Evolutionary conservation across 2,329 filamentous ascomycete genomes (phyloP).

Genomic region (Pseudogymnoascus sp.): DNA sequence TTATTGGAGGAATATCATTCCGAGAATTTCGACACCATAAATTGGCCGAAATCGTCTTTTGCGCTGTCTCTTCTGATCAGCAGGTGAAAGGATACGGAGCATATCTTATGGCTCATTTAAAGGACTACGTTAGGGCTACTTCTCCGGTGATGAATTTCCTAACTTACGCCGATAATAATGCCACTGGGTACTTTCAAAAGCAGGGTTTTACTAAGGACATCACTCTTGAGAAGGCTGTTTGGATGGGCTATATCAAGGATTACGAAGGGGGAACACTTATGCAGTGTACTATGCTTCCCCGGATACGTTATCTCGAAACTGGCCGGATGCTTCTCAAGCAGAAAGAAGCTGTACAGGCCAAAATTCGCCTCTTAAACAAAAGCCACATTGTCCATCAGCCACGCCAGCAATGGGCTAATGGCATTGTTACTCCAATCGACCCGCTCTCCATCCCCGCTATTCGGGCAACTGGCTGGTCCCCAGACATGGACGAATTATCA

Average conservation of each 20-base stretch:
- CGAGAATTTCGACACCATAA: conserved; percentile 83
- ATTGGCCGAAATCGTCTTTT: conserved; percentile 98
- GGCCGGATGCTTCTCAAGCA: conserved; percentile 94
- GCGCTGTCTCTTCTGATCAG: conserved; percentile 93
- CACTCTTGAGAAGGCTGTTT: conserved; percentile 77
- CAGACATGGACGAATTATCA: conserved; percentile 94
- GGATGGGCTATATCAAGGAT: conserved; percentile 99
- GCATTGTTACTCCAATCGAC: conserved; percentile 59
- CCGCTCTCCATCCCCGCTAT: conserved; percentile 83
- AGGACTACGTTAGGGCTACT: conserved; percentile 96
- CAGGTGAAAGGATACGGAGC: conserved; percentile 98
- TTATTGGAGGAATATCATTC: conserved; percentile 96
- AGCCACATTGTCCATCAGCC: conserved; percentile 81
- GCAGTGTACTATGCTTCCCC: conserved; percentile 96
- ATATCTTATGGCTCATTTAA: conserved; percentile 95
- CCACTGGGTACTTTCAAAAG: conserved; percentile 98
- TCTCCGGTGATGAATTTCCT: conserved; percentile 97
- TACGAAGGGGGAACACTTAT: conserved; percentile 99
- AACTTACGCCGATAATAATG: conserved; percentile 97
- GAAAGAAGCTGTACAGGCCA: conserved; percentile 89
- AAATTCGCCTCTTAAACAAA: conserved; percentile 85
- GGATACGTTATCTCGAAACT: conserved; percentile 86
- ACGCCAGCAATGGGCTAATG: conserved; percentile 77
- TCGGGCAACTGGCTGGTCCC: conserved; percentile 86
- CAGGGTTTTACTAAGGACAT: conserved; percentile 99